These are phyloP conservation scores for Pseudotsuga menziesii DNA, from an alignment of 75 land plant species.

Conservation along the genomic window DNA sequence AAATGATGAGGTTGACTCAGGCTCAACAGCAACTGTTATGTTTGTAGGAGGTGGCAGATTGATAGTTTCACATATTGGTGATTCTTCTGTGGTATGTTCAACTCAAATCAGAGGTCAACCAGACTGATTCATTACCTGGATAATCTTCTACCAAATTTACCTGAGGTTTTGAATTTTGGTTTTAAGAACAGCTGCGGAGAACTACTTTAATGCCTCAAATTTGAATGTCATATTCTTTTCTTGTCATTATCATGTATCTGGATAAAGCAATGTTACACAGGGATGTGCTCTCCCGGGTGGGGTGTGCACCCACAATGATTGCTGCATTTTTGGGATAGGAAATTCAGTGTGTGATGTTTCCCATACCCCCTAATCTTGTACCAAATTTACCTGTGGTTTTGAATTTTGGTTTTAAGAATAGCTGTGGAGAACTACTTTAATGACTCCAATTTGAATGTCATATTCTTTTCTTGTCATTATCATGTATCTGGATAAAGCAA, in stretches of 20 bases:
- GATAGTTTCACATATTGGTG: conserved; percentile 89
- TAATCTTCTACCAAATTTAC: background rate
- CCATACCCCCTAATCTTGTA: background rate
- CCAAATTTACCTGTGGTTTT: background rate
- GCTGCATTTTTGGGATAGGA: too few species aligned
- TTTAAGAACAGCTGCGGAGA: background rate
- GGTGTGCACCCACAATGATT: too few species aligned
- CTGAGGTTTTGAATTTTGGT: background rate
- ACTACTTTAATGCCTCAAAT: background rate
- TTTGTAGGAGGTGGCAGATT: conserved; percentile 57
- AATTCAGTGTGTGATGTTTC: too few species aligned
- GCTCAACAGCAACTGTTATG: conserved; percentile 87
- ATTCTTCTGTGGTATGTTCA: conserved; percentile 73
- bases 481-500: too few species aligned
- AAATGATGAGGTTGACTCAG: conserved; percentile 69
- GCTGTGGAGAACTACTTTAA: background rate
- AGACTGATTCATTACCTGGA: background rate
- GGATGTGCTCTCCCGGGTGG: too few species aligned
- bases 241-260: too few species aligned
- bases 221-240: background rate
- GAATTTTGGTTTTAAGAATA: background rate
- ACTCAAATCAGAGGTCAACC: background rate
- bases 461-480: background rate
- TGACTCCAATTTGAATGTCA: background rate
- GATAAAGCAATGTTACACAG: too few species aligned